phyloP scores from a whole-genome alignment of 441 rosid species.

The Melastoma candidum region DNA sequence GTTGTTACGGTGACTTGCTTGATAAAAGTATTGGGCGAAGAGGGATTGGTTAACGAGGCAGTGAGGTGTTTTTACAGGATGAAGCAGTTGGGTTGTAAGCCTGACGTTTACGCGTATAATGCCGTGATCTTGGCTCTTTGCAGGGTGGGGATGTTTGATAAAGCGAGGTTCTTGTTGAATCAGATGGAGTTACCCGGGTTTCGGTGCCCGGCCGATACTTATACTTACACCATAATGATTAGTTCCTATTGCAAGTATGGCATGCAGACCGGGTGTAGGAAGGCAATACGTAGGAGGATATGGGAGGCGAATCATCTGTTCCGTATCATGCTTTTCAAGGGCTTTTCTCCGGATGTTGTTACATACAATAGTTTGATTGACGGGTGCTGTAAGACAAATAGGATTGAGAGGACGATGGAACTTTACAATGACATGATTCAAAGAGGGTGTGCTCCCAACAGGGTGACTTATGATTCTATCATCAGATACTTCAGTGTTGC shows the following conservation, averaged over 20 bases:
- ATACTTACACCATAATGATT: constrained; percentile 65
- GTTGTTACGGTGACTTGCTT: constrained; percentile 58
- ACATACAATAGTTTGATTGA: constrained; percentile 85
- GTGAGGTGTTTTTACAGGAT: constrained; percentile 54
- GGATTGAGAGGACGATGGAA: constrained; percentile 72
- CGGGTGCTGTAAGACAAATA: constrained; percentile 67
- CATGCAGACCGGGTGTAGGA: constrained; percentile 73
- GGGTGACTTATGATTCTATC: constrained; percentile 66
- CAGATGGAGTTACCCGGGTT: constrained; percentile 90
- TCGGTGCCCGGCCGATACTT: constrained; percentile 56
- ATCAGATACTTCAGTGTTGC: constrained; percentile 64
- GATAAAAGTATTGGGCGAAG: constrained; percentile 90
- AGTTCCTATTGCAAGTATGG: constrained; percentile 63
- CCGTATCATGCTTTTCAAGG: constrained; percentile 68
- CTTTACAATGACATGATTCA: constrained; percentile 63
- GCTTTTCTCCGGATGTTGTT: constrained; percentile 68
- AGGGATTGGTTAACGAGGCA: constrained; percentile 71
- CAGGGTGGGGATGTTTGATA: constrained; percentile 65
- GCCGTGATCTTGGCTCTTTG: constrained; percentile 64
- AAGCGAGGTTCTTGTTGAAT: constrained; percentile 59
- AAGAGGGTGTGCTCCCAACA: constrained; percentile 61
- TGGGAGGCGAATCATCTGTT: constrained; percentile 85
- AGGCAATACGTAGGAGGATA: constrained; percentile 65
- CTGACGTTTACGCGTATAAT: constrained; percentile 72
- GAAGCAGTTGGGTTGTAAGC: constrained; percentile 65